phyloP scores from a whole-genome alignment of 2,329 filamentous ascomycete species.

The Penicillium sp. region DNA sequence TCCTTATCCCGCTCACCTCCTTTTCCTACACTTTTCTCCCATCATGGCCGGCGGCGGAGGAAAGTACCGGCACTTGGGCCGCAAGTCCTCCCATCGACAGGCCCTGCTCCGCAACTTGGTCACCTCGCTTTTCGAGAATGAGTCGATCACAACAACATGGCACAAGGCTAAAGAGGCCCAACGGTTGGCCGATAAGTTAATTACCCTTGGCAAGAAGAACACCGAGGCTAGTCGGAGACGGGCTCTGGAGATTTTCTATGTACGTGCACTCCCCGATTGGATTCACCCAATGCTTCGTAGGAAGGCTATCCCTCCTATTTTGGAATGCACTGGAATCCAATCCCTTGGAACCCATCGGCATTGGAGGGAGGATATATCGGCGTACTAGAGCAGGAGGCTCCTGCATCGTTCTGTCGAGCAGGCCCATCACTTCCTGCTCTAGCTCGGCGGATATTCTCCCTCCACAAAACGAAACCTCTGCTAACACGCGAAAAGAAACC shows the following conservation, averaged over 20 bases:
- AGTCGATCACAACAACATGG: constrained; percentile 92
- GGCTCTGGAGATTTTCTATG: constrained; percentile 79
- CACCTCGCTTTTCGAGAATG: constrained; percentile 87
- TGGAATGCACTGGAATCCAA: neutral
- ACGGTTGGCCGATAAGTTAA: constrained; percentile 84
- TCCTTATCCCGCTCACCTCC: neutral
- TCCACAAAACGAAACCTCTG: neutral
- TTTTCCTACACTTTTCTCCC: constrained; percentile 2
- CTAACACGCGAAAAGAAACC: constrained; percentile 32
- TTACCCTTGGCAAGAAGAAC: constrained; percentile 89
- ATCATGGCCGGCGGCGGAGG: constrained; percentile 78
- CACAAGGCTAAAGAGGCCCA: constrained; percentile 97
- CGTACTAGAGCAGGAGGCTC: no score
- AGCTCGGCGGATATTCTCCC: no score
- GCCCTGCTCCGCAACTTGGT: constrained; percentile 93
- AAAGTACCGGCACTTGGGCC: constrained; percentile 85
- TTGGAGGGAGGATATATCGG: neutral
- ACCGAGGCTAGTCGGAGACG: constrained; percentile 72
- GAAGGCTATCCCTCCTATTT: neutral
- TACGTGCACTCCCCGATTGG: constrained; percentile 47
- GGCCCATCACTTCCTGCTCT: no score
- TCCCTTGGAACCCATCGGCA: neutral
- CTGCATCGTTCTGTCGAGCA: no score
- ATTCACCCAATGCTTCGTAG: neutral
- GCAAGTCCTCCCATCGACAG: constrained; percentile 79